Base-by-base conservation (phyloP, 2,329 filamentous ascomycete genomes). In the Verticillium zaregamsianum region DNA sequence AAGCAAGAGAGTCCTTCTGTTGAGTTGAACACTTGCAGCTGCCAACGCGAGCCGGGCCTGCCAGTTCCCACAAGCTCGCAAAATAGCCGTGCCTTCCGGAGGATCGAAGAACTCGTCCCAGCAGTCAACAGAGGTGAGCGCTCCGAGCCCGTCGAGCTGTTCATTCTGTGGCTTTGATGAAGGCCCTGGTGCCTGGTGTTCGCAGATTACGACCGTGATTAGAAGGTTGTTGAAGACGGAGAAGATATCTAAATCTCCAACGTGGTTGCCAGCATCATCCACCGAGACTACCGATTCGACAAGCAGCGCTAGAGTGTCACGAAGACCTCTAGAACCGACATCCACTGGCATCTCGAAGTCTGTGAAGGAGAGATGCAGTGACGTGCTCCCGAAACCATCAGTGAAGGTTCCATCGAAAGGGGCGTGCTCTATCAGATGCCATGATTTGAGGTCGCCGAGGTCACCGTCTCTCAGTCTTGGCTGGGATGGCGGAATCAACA, bases 281-380 rank as follows among this genome's bases (percentile, higher is more conserved):
- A 61, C n/a, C 6, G 54, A 49, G 3, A 61, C 54, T 11, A 40
- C 14, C 9, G 52, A 35, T 28, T 61, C 55, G 3, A 61, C n/a
- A 9, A 57, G 28, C n/a, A 31, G 31, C 8, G 56, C 25, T 12
- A 45, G 14, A 9, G 35, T 37, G 20, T 57, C 35, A 1, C 20
- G 15, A 14, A 57, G 17, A 7, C 23, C 54, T 15, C 49, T 23
- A 5, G 28, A 20, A 5, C 35, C 33, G 28, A 45, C 11, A 55
- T 57, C 33, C 2, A 61, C 15, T 4, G 59, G 54, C 17, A 57
- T 55, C 33, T 39, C 54, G 25, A 20, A 49, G 5, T 57, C 25
- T 17, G 35, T 61, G n/a, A 61, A 57, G 4, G 59, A 61, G 2
- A 61, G 54, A 11, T 32, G 52, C 15, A 58, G 25, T 25, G 57